These are phyloP conservation scores for Hypholoma fasciculare DNA, from an alignment of 768 basidiomycete species.

Conservation along the genomic window DNA sequence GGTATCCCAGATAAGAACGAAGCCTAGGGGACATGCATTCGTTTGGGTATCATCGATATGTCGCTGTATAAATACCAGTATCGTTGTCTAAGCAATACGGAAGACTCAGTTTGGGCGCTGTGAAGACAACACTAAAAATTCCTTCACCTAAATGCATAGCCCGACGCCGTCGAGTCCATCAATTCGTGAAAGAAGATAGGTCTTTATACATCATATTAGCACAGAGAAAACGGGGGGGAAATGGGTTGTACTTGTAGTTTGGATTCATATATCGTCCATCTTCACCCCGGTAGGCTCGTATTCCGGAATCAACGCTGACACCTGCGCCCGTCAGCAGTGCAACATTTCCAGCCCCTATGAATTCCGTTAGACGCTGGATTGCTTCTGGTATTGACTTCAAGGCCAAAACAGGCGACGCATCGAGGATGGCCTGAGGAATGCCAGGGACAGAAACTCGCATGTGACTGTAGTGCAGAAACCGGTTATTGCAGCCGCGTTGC, in stretches of 20 bases:
- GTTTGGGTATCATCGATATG: slow-evolving; percentile 10
- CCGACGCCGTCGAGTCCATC: slow-evolving; percentile 67
- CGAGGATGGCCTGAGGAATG: slow-evolving; percentile 61
- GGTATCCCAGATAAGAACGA: slow-evolving; percentile 83
- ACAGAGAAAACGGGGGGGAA: not conserved
- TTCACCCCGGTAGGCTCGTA: slow-evolving; percentile 87
- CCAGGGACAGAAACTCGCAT: slow-evolving; percentile 83
- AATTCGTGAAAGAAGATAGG: slow-evolving; percentile 85
- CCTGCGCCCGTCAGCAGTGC: slow-evolving; percentile 88
- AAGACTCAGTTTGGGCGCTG: not conserved
- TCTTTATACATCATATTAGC: slow-evolving; percentile 27
- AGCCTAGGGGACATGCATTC: slow-evolving; percentile 39
- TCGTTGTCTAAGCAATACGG: slow-evolving; percentile 56
- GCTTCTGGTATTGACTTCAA: slow-evolving; percentile 50
- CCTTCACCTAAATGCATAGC: slow-evolving; percentile 69
- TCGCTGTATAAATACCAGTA: slow-evolving; percentile 56
- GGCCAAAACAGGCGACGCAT: slow-evolving; percentile 35
- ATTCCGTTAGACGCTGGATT: slow-evolving; percentile 58
- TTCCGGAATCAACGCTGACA: slow-evolving; percentile 93
- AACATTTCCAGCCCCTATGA: slow-evolving; percentile 70
- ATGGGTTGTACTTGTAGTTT: slow-evolving; percentile 67
- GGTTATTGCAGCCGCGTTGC: slow-evolving; percentile 8
- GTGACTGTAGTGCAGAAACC: slow-evolving; percentile 36
- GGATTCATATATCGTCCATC: slow-evolving; percentile 90
- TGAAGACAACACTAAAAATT: not conserved